These are phyloP conservation scores for Trapa bicornis DNA, from an alignment of 345 rosid species.

Conservation along the genomic window DNA sequence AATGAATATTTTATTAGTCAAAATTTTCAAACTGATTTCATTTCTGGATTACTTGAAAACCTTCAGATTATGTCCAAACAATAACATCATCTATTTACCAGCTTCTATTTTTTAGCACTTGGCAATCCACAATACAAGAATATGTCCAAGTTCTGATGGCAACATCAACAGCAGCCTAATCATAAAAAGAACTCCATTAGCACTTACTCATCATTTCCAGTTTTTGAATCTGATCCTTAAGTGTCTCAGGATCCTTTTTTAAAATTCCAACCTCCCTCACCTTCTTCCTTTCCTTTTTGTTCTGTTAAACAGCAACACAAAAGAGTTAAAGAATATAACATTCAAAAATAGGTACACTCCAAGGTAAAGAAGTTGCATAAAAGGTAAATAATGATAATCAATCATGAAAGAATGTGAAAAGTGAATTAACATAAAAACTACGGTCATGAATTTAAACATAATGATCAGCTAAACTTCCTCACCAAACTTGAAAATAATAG, in stretches of 20 bases:
- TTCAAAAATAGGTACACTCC: too few relatives aligned
- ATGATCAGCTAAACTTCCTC: neutral
- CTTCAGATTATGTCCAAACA: neutral
- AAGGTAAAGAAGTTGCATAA: neutral
- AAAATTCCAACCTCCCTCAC: conserved; percentile 96
- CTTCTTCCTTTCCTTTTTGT: conserved; percentile 94
- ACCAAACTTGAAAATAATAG: neutral
- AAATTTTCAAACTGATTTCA: neutral
- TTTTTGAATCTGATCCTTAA: conserved; percentile 84
- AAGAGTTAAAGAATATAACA: neutral
- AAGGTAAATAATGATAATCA: neutral
- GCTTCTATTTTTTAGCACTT: neutral
- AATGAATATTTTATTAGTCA: neutral
- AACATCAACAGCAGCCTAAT: neutral
- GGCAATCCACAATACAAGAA: neutral
- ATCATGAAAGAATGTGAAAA: neutral
- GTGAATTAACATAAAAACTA: neutral
- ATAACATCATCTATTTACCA: neutral
- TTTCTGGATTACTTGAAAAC: neutral
- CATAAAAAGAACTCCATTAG: neutral
- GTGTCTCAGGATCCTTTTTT: conserved; percentile 90
- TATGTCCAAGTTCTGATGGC: neutral
- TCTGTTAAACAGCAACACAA: conserved; percentile 32
- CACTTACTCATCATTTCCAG: conserved; percentile 84
- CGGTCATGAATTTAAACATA: neutral